Evolutionary conservation across 768 basidiomycete species (phyloP).

Genomic region (Paxillus ammoniavirescens): DNA sequence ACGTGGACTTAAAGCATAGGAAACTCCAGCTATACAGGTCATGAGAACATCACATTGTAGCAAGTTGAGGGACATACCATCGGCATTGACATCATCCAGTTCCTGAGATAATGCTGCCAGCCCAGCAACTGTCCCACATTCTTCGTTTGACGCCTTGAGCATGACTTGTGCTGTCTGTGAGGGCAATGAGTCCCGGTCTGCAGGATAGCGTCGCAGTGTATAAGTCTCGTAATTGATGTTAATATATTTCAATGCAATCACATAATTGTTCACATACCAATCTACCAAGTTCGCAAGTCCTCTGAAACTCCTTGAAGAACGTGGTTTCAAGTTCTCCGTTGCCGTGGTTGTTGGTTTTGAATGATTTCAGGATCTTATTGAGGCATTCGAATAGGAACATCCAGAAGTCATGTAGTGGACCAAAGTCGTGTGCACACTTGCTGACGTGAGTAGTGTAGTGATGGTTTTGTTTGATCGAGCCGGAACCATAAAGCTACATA

Average conservation of each 20-base stretch:
- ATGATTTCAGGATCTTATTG: slow-evolving; percentile 37
- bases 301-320: slow-evolving; percentile 18
- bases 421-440: no score
- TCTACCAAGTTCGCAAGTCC: no score
- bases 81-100: slow-evolving; percentile 17
- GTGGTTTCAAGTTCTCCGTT: slow-evolving; percentile 31
- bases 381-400: slow-evolving; percentile 6
- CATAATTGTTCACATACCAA: slow-evolving; percentile 13
- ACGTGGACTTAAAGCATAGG: slow-evolving; percentile 2
- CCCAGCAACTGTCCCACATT: slow-evolving; percentile 5
- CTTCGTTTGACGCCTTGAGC: slow-evolving; percentile 15
- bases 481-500: no score
- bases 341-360: slow-evolving; percentile 32
- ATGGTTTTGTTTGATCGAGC: no score
- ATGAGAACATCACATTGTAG: not conserved
- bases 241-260: slow-evolving; percentile 6
- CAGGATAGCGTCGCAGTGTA: not conserved
- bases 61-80: slow-evolving; percentile 15
- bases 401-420: no score
- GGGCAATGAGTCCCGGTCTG: not conserved
- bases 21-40: not conserved
- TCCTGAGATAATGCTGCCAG: slow-evolving; percentile 15
- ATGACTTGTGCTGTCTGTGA: slow-evolving; percentile 1
- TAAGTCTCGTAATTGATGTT: not conserved
- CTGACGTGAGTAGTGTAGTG: no score